Evolutionary conservation across 257 asterid genomes (phyloP).

Genomic region (Solanum etuberosum): DNA sequence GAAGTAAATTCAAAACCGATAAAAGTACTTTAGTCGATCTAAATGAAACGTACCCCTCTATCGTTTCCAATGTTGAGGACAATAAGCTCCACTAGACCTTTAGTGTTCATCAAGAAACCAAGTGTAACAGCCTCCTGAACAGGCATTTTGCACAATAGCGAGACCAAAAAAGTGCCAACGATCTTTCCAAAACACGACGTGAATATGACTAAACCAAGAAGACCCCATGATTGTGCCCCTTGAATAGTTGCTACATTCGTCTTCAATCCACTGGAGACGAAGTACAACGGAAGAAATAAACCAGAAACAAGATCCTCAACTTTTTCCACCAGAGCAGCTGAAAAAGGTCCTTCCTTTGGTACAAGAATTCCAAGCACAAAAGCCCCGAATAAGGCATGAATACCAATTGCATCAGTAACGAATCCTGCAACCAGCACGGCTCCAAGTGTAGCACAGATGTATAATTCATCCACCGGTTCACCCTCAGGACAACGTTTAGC

Average conservation of each 20-base stretch:
- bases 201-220: conserved; percentile 27
- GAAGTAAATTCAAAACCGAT: neutral
- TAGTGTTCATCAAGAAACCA: conserved; percentile 38
- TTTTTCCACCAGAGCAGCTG: conserved; percentile 24
- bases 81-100: conserved; percentile 39
- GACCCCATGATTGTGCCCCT: conserved; percentile 39
- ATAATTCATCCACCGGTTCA: conserved; percentile 17
- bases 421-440: conserved; percentile 16
- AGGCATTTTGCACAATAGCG: conserved; percentile 20
- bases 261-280: conserved; percentile 36
- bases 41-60: conserved; percentile 13
- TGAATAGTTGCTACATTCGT: conserved; percentile 27
- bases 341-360: conserved; percentile 29
- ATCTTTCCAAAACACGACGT: conserved; percentile 35
- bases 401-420: conserved; percentile 22
- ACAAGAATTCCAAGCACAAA: conserved; percentile 24
- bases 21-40: neutral
- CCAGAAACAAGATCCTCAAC: conserved; percentile 42
- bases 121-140: conserved; percentile 19
- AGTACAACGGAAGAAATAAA: conserved; percentile 32
- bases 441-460: conserved; percentile 13
- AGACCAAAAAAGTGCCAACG: conserved; percentile 26
- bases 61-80: conserved; percentile 42
- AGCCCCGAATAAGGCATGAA: conserved; percentile 27
- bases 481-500: conserved; percentile 14